Conservation (phyloP, 2,329 filamentous ascomycete genomes). For the Exophiala calicioides region DNA sequence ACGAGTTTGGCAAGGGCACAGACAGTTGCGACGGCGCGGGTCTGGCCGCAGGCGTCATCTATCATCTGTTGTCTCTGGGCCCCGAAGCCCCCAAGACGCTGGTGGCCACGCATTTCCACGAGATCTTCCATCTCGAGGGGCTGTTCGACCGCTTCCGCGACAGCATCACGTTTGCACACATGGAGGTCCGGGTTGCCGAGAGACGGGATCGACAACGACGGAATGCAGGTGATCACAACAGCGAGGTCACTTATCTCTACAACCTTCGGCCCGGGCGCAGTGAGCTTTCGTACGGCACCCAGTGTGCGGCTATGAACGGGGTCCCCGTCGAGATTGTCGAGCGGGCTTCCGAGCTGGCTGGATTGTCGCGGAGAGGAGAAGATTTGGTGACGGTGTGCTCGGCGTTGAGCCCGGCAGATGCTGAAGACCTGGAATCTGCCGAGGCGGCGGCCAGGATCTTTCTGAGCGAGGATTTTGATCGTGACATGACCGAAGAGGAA, state of each 20-base stretch:
- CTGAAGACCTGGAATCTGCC: conserved; percentile 66
- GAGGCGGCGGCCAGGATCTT: conserved; percentile 34
- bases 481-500: conserved; percentile 18
- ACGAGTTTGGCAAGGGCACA: conserved; percentile 81
- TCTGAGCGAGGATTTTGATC: conserved; percentile 21
- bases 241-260: conserved; percentile 68
- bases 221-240: conserved; percentile 40
- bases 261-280: conserved; percentile 67
- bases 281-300: conserved; percentile 78
- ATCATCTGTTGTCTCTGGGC: conserved; percentile 55
- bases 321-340: conserved; percentile 71
- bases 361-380: conserved; percentile 69
- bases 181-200: conserved; percentile 54
- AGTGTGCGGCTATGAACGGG: conserved; percentile 84
- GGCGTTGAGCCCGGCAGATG: conserved; percentile 64
- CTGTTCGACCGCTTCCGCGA: conserved; percentile 51
- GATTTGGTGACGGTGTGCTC: conserved; percentile 75
- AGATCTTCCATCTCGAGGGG: conserved; percentile 54
- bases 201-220: conserved; percentile 2
- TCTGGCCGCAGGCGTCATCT: conserved; percentile 62
- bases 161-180: conserved; percentile 57
- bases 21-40: conserved; percentile 62
- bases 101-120: conserved; percentile 65
- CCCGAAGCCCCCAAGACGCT: conserved; percentile 59
- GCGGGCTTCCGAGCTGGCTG: conserved; percentile 72